Percentiles rank a stretch among this genome's conserved stretches.
phyloP scores from a whole-genome alignment of 306 rosid genomes.

The Mucuna pruriens region DNA sequence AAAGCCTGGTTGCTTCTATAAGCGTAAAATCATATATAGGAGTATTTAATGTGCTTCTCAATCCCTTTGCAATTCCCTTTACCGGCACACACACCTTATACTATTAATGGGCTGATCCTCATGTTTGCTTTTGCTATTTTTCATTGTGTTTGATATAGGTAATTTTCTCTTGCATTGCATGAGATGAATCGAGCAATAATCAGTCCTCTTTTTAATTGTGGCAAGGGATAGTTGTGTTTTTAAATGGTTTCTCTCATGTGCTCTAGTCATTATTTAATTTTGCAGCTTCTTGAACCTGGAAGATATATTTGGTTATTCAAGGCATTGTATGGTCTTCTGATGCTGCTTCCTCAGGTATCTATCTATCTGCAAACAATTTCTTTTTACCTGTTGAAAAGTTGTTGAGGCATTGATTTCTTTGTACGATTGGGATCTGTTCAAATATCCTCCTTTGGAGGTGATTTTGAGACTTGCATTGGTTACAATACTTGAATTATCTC shows the following conservation, averaged over 20 bases:
- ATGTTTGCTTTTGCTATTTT: not conserved
- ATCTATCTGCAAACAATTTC: conserved; percentile 20
- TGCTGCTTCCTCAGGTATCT: conserved; percentile 98
- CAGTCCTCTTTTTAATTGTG: not conserved
- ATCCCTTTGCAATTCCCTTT: not conserved
- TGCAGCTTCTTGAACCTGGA: conserved; percentile 99
- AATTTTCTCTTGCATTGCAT: not conserved
- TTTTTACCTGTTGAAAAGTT: conserved; percentile 10
- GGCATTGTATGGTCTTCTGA: conserved; percentile 89
- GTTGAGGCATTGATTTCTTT: conserved; percentile 10
- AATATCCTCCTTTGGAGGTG: not conserved
- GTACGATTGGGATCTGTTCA: not conserved
- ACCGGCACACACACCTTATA: not conserved
- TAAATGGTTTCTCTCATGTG: conserved; percentile 4
- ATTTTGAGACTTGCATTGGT: conserved; percentile 16
- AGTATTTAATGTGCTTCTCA: not conserved
- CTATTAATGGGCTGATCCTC: not conserved
- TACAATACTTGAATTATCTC: not conserved
- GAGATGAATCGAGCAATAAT: not conserved
- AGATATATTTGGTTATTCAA: conserved; percentile 86
- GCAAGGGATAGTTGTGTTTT: conserved; percentile 7
- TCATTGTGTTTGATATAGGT: not conserved
- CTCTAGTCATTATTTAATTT: conserved; percentile 37
- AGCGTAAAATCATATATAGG: not conserved
- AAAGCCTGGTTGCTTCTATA: not conserved